Percentiles rank a stretch among this genome's conserved stretches.
These are phyloP conservation scores for Penicillium verrucosum DNA, from an alignment of 2,329 filamentous ascomycete species.

Conservation along the genomic window DNA sequence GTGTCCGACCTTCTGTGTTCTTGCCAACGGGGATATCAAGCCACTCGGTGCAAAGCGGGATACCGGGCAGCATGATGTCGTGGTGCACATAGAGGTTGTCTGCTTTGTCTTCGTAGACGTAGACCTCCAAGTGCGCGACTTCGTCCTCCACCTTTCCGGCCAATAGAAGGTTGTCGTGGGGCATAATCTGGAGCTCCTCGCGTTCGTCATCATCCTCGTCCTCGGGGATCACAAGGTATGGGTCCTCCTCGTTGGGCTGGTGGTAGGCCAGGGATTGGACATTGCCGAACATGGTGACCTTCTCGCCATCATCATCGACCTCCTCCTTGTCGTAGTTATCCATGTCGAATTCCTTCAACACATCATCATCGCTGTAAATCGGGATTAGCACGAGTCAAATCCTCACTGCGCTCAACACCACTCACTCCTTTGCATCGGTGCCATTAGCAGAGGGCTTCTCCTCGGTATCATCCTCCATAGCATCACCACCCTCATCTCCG, in stretches of 20 bases:
- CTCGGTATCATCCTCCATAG: slow-evolving; percentile 23
- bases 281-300: slow-evolving; percentile 92
- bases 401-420: neutral
- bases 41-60: slow-evolving; percentile 95
- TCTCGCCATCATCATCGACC: slow-evolving; percentile 62
- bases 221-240: slow-evolving; percentile 86
- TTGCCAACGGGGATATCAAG: slow-evolving; percentile 86
- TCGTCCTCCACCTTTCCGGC: slow-evolving; percentile 96
- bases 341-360: slow-evolving; percentile 92
- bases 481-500: slow-evolving; percentile 33
- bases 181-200: slow-evolving; percentile 88
- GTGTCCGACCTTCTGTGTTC: slow-evolving; percentile 59
- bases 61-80: slow-evolving; percentile 97
- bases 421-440: slow-evolving; percentile 22
- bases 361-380: slow-evolving; percentile 63
- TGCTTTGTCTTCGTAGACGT: slow-evolving; percentile 91
- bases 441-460: slow-evolving; percentile 23
- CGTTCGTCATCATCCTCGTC: slow-evolving; percentile 83
- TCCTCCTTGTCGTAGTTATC: slow-evolving; percentile 92
- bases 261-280: slow-evolving; percentile 92
- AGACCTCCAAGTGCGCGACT: slow-evolving; percentile 91
- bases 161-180: slow-evolving; percentile 87
- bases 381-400: slow-evolving; percentile 10
- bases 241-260: slow-evolving; percentile 89
- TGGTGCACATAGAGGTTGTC: slow-evolving; percentile 99